Percentiles rank a stretch among this genome's conserved stretches.
These are phyloP conservation scores for Grammothele lineata DNA, from an alignment of 768 basidiomycete species.

Conservation along the genomic window DNA sequence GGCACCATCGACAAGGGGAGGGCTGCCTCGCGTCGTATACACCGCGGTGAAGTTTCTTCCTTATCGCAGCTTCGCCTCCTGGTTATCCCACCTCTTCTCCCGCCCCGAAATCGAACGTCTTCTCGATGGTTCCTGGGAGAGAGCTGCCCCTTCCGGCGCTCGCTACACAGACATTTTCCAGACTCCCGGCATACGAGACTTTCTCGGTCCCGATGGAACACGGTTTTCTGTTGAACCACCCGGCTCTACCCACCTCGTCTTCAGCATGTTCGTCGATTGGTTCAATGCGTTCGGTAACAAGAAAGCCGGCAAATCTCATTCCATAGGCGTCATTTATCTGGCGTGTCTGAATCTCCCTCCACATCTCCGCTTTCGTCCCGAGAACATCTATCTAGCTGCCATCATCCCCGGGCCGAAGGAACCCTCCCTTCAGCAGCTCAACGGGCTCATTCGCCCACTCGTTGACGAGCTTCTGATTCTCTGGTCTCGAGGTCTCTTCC, in stretches of 20 bases:
- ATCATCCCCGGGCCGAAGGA: conserved; percentile 39
- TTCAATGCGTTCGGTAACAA: conserved; percentile 16
- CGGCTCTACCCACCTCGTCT: conserved; percentile 8
- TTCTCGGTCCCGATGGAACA: conserved; percentile 10
- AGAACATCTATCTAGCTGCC: conserved; percentile 38
- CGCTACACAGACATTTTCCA: conserved; percentile 11
- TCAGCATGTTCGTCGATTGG: conserved; percentile 13
- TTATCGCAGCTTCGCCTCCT: conserved; percentile 7
- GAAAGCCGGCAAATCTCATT: conserved; percentile 8
- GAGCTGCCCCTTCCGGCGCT: background rate
- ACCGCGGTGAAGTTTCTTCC: background rate
- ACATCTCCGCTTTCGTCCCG: conserved; percentile 15
- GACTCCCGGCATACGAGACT: conserved; percentile 4
- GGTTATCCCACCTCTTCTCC: conserved; percentile 13
- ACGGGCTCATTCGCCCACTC: conserved; percentile 35
- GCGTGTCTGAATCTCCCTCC: conserved; percentile 25
- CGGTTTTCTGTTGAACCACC: background rate
- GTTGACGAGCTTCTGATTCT: conserved; percentile 32
- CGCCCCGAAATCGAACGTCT: conserved; percentile 8
- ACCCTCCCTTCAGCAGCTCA: conserved; percentile 30
- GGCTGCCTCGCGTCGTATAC: background rate
- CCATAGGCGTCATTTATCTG: conserved; percentile 19
- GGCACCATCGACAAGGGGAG: background rate
- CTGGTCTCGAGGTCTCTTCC: conserved; percentile 31
- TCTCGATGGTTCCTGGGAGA: conserved; percentile 1